phyloP scores from a whole-genome alignment of 2,329 filamentous ascomycete species.

The Cephalotrichum gorgonifer region DNA sequence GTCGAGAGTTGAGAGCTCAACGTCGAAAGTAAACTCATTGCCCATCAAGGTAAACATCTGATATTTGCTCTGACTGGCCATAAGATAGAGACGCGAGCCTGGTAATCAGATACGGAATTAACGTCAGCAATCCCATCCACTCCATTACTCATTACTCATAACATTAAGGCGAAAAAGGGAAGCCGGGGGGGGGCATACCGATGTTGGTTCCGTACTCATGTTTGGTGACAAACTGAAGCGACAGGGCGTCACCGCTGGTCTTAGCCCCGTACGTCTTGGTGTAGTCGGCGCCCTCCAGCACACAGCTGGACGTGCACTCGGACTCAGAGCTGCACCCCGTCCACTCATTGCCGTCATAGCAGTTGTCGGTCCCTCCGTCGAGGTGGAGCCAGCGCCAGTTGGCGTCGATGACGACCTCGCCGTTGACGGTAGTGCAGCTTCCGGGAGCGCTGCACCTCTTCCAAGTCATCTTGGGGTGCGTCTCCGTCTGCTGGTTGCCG shows the following conservation, averaged over 20 bases:
- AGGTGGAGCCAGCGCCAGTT: conserved; percentile 45
- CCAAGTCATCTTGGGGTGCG: conserved; percentile 33
- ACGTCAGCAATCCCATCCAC: too few species aligned
- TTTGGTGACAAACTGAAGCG: conserved; percentile 40
- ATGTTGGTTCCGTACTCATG: conserved; percentile 28
- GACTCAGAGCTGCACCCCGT: conserved; percentile 25
- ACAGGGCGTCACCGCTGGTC: conserved; percentile 32
- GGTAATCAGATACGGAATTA: too few species aligned
- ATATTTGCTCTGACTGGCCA: conserved; percentile 51
- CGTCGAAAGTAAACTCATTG: conserved; percentile 63
- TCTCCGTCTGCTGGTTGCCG: conserved; percentile 24
- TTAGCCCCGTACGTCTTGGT: conserved; percentile 33
- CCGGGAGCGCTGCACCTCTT: conserved; percentile 29
- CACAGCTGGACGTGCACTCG: conserved; percentile 31
- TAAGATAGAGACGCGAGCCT: conserved; percentile 46
- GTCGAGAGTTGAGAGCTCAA: conserved; percentile 56
- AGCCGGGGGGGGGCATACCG: conserved; percentile 27
- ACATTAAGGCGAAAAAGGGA: too few species aligned
- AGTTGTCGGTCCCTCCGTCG: conserved; percentile 29
- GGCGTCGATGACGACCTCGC: conserved; percentile 36
- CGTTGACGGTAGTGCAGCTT: conserved; percentile 28
- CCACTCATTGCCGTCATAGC: conserved; percentile 34
- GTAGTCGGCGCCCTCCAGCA: conserved; percentile 35
- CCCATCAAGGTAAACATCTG: conserved; percentile 54
- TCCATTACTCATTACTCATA: too few species aligned